Evolutionary conservation across 345 rosid species (phyloP), one percentile per base, ranked within the genome.

Genomic region (Triadica sebifera): DNA sequence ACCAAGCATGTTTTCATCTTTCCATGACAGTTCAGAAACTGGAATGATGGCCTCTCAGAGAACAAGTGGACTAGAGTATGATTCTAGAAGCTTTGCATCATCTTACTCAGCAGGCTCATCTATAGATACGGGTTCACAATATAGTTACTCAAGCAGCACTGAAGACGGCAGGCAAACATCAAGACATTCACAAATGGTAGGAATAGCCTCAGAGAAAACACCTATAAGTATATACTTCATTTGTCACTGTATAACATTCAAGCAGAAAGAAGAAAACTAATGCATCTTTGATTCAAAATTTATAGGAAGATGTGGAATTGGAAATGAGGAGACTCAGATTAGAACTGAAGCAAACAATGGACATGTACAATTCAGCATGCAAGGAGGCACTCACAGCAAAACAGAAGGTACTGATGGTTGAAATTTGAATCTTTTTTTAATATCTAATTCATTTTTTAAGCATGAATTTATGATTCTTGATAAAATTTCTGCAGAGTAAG

Each of bases 321-420:
- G 97, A 91, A 83, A 87, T 94, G 93, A 86, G 85, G 77, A 86
- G 89, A 83, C 93, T 94, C 53, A 91, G 78, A 79, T 66, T 56
- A 24, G 93, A 89, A 85, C 86, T 91, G 12, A 87, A 83, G 80
- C 85, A 89, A 64, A 86, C 89, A 6, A 86, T 83, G 81, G 86
- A 86, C 11, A 83, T 89, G 93, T 86, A 88, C 74, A 86, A 82
- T n/a, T 74, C 79, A 29, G 94, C 93, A 22, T 86, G 90, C 88
- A 89, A 79, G 72, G 97, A 88, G 73, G 87, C 89, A 69, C 81
- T 84, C 8, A 17, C 77, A 17, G 89, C 82, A 17, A 89, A 89
- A 76, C 87, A 88, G 53, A 88, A 72, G 87, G 89, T 83, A 74
- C 37, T 29, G 1, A 22, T 60, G 53, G 43, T 41, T 43, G 9